A percentile compares a stretch with the other conserved stretches of the same genome.
Evolutionary conservation across 352 stramenopile species (phyloP).

Genomic region (Phytophthora parvispora): DNA sequence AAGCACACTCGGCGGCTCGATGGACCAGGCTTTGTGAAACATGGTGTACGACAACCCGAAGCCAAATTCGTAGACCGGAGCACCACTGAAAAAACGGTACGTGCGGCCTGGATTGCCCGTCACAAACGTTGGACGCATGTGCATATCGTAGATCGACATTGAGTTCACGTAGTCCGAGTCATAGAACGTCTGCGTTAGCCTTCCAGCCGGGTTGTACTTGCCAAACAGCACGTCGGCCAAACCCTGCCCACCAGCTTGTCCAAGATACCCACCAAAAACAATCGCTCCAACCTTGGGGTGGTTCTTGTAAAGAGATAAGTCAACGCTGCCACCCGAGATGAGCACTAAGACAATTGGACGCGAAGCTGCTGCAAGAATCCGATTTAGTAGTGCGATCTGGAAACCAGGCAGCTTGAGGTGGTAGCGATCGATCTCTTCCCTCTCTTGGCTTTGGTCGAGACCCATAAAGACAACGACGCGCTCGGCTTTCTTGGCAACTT

Average conservation of each 20-base stretch:
- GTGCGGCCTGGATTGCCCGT: constrained; percentile 80
- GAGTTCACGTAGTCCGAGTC: constrained; percentile 50
- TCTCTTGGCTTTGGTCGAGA: constrained; percentile 68
- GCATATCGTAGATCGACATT: constrained; percentile 83
- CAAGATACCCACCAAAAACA: constrained; percentile 75
- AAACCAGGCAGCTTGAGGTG: constrained; percentile 69
- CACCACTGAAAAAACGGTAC: constrained; percentile 86
- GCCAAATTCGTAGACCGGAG: constrained; percentile 80
- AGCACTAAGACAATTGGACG: constrained; percentile 85
- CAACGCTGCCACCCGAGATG: constrained; percentile 81
- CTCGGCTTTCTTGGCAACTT: constrained; percentile 37
- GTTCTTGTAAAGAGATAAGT: constrained; percentile 67
- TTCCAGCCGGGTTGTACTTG: constrained; percentile 68
- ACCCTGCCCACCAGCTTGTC: constrained; percentile 73
- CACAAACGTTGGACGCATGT: constrained; percentile 79
- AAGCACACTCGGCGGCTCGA: constrained; percentile 15
- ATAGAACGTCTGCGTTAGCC: constrained; percentile 83
- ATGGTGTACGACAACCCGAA: constrained; percentile 84
- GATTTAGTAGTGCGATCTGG: constrained; percentile 71
- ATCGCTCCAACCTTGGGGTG: constrained; percentile 75
- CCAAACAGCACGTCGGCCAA: constrained; percentile 87
- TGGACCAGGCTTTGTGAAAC: constrained; percentile 61
- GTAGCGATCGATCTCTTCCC: constrained; percentile 75
- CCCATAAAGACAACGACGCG: constrained; percentile 77
- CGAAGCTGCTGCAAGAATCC: constrained; percentile 50